Percentiles rank a stretch among this genome's conserved stretches.
These are phyloP conservation scores for Russula olivacea DNA, from an alignment of 768 basidiomycete genomes.

Conservation along the genomic window DNA sequence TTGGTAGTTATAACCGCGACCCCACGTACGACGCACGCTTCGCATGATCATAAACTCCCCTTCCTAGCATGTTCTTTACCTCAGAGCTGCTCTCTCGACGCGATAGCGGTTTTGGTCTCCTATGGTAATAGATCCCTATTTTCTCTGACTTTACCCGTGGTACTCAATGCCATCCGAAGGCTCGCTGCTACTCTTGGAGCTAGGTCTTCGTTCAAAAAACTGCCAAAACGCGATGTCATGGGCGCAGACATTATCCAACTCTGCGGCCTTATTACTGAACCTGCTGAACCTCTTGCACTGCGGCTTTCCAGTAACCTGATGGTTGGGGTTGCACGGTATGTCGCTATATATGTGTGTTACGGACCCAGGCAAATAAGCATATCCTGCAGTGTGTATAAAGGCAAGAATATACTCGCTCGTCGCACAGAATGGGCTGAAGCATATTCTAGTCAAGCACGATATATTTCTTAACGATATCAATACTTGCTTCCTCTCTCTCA, in stretches of 20 bases:
- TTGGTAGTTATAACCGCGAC: slow-evolving; percentile 4
- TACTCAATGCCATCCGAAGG: slow-evolving; percentile 40
- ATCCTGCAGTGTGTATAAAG: slow-evolving; percentile 43
- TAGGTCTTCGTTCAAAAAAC: slow-evolving; percentile 77
- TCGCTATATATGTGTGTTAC: slow-evolving; percentile 6
- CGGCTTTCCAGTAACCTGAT: slow-evolving; percentile 84
- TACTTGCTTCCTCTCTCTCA: slow-evolving; percentile 67
- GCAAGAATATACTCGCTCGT: slow-evolving; percentile 27
- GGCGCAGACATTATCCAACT: slow-evolving; percentile 77
- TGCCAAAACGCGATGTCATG: slow-evolving; percentile 78
- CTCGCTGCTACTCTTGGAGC: slow-evolving; percentile 87
- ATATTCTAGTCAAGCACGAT: slow-evolving; percentile 67
- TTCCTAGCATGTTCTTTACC: slow-evolving; percentile 71
- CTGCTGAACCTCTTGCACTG: slow-evolving; percentile 81
- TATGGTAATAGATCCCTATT: slow-evolving; percentile 48
- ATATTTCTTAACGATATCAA: slow-evolving; percentile 77
- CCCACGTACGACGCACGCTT: neutral
- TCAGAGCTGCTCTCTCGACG: slow-evolving; percentile 72
- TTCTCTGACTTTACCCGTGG: slow-evolving; percentile 1
- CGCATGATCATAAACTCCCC: neutral
- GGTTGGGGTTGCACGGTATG: slow-evolving; percentile 83
- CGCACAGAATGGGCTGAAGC: neutral
- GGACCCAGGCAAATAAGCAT: neutral
- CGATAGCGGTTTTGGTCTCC: slow-evolving; percentile 85
- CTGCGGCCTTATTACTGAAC: slow-evolving; percentile 74